Evolutionary conservation across 1,284 basidiomycete genomes (phyloP).

Genomic region (Rhodotorula glutinis): DNA sequence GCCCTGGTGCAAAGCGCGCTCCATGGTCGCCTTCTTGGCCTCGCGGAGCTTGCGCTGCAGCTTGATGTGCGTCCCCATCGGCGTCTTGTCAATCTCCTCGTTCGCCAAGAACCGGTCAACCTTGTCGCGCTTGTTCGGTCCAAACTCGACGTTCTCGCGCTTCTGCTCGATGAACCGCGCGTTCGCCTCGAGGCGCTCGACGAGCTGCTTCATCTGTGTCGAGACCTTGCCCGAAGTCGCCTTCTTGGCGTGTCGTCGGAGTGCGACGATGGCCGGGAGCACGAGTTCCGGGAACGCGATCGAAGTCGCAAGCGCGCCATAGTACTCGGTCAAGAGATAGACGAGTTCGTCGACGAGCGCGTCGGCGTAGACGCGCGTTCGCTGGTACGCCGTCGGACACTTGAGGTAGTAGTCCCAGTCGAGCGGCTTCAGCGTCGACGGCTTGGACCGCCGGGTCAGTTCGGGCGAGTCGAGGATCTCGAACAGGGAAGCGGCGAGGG

Average conservation of each 20-base stretch:
- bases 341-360: constrained; percentile 76
- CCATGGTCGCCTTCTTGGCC: constrained; percentile 58
- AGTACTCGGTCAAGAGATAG: constrained; percentile 77
- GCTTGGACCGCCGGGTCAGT: constrained; percentile 70
- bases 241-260: constrained; percentile 68
- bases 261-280: constrained; percentile 72
- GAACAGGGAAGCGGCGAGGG: constrained; percentile 78
- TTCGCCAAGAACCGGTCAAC: constrained; percentile 69
- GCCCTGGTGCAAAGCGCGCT: constrained; percentile 31
- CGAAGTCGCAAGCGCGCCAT: constrained; percentile 60
- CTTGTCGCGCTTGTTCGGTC: constrained; percentile 64
- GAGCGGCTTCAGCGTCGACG: constrained; percentile 83
- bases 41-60: constrained; percentile 76
- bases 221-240: constrained; percentile 56
- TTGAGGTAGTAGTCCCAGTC: constrained; percentile 86
- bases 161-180: constrained; percentile 69
- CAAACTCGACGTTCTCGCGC: constrained; percentile 67
- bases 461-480: constrained; percentile 77
- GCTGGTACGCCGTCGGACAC: constrained; percentile 80
- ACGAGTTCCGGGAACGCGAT: constrained; percentile 92
- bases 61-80: constrained; percentile 62
- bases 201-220: constrained; percentile 63
- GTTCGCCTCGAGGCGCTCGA: constrained; percentile 81
- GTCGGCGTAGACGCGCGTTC: constrained; percentile 82
- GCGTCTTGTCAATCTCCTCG: constrained; percentile 64